Evolutionary conservation across 768 basidiomycete species (phyloP).

Genomic region (Cyclocybe cylindracea): DNA sequence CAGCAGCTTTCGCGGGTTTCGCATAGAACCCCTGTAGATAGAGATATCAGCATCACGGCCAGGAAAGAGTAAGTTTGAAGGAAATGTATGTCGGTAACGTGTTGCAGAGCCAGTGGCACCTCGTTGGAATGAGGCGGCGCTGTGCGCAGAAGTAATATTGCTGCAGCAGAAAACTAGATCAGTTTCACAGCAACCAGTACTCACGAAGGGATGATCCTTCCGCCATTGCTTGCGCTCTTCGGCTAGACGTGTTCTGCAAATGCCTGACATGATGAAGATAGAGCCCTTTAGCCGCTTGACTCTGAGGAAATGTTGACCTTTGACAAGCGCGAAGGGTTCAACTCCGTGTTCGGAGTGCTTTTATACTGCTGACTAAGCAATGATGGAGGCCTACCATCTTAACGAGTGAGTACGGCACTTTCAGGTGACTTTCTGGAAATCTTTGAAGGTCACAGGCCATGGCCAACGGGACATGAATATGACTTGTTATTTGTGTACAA

Average conservation of each 20-base stretch:
- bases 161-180: neutral
- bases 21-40: conserved; percentile 89
- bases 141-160: neutral
- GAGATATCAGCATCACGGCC: neutral
- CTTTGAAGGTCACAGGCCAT: no score
- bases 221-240: conserved; percentile 99
- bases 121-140: conserved; percentile 2
- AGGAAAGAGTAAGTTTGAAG: neutral
- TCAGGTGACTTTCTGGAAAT: no score
- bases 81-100: conserved; percentile 4
- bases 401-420: neutral
- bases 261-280: conserved; percentile 69
- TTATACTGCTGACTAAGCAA: conserved; percentile 20
- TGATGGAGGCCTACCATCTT: neutral
- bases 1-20: conserved; percentile 84
- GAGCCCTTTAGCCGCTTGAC: no score
- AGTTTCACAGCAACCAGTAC: conserved; percentile 28
- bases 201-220: conserved; percentile 97
- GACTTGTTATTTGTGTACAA: no score
- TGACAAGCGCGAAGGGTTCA: neutral
- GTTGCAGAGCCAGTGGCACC: conserved; percentile 7
- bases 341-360: neutral
- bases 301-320: no score
- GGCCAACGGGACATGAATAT: no score
- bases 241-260: conserved; percentile 88